A percentile compares a stretch with the other conserved stretches of the same genome.
Evolutionary conservation across 2,329 filamentous ascomycete species (phyloP).

Genomic region (Bipolaris victoriae): DNA sequence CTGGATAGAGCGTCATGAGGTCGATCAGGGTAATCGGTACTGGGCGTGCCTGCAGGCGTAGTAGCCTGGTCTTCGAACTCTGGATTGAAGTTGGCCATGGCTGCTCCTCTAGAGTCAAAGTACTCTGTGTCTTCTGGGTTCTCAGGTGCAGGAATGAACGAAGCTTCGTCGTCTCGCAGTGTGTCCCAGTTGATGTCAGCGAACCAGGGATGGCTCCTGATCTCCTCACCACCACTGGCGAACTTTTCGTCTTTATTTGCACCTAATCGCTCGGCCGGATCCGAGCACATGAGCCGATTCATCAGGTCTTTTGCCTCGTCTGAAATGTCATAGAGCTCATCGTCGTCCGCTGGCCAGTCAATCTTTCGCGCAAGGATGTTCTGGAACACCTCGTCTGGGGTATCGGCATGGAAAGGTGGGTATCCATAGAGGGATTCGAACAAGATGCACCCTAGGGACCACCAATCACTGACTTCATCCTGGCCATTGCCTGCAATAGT

Average conservation of each 20-base stretch:
- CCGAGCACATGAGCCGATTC: conserved; percentile 85
- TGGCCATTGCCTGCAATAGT: conserved; percentile 95
- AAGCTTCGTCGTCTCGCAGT: conserved; percentile 90
- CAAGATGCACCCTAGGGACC: conserved; percentile 97
- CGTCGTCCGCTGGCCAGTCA: conserved; percentile 87
- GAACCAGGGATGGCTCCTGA: conserved; percentile 90
- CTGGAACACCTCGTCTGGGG: conserved; percentile 93
- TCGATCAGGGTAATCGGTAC: conserved; percentile 81
- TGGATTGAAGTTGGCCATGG: conserved; percentile 87
- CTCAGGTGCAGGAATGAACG: conserved; percentile 90
- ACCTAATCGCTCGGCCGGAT: conserved; percentile 81
- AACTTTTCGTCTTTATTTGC: conserved; percentile 85
- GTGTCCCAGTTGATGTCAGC: conserved; percentile 85
- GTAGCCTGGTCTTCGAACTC: conserved; percentile 90
- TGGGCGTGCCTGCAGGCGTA: conserved; percentile 71
- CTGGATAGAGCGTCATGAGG: conserved; percentile 94
- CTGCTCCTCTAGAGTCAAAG: conserved; percentile 90
- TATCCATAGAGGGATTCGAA: conserved; percentile 95
- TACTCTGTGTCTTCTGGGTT: conserved; percentile 98
- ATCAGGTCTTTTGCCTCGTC: conserved; percentile 92
- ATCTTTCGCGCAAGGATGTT: conserved; percentile 92
- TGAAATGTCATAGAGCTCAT: conserved; percentile 75
- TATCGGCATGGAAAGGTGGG: conserved; percentile 88
- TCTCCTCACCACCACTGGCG: conserved; percentile 84
- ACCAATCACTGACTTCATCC: conserved; percentile 99